Conservation (phyloP, 177 flowering plant genomes). For the Telopea speciosissima region DNA sequence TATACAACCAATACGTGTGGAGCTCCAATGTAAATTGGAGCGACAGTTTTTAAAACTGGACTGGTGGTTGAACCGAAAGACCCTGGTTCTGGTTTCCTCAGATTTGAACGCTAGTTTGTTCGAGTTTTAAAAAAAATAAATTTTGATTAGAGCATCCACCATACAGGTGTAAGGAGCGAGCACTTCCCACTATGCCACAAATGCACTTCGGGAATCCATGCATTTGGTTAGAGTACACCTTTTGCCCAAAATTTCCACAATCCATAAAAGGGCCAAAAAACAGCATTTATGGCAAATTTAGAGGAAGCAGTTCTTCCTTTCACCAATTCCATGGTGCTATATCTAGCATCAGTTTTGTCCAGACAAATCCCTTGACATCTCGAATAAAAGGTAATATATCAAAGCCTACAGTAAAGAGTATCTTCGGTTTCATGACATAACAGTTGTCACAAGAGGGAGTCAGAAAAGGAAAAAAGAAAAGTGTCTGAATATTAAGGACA, state of each 20-base stretch:
- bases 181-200: background rate
- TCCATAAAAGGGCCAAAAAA: background rate
- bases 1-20: too few species aligned
- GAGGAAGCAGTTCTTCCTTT: background rate
- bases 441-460: background rate
- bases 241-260: background rate
- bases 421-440: background rate
- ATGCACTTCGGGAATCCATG: background rate
- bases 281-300: background rate
- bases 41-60: too few species aligned
- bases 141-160: too few species aligned
- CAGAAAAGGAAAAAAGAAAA: background rate
- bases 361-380: background rate
- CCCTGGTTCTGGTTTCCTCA: background rate
- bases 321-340: background rate
- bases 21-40: too few species aligned
- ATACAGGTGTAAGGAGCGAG: too few species aligned
- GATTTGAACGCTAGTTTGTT: background rate
- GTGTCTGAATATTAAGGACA: background rate
- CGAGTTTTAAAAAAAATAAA: background rate
- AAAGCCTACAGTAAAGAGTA: background rate
- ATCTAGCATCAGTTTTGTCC: background rate
- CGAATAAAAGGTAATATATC: background rate
- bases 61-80: too few species aligned
- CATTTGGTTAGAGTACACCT: background rate